These are phyloP conservation scores for Globisporangium parvum DNA, from an alignment of 352 stramenopile species.

Conservation along the genomic window DNA sequence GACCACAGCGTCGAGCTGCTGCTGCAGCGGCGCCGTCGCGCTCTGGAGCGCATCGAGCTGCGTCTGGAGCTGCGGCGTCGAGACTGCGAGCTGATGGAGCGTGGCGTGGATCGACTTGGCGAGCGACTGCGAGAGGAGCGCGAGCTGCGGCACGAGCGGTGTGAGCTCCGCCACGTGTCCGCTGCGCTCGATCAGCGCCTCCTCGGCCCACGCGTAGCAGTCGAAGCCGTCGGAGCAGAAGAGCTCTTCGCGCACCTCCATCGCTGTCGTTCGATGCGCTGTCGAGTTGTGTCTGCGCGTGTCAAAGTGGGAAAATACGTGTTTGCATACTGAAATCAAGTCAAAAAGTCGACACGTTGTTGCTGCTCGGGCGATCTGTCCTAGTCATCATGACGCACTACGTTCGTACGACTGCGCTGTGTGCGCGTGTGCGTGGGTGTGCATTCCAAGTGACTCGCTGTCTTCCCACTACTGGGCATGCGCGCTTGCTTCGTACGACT, in stretches of 20 bases:
- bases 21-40: constrained; percentile 29
- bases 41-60: constrained; percentile 45
- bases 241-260: constrained; percentile 35
- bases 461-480: too few species aligned
- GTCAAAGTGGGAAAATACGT: too few species aligned
- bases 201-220: constrained; percentile 66
- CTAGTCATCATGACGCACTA: too few species aligned
- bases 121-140: constrained; percentile 56
- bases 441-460: neutral
- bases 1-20: constrained; percentile 37
- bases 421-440: neutral
- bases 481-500: neutral
- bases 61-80: constrained; percentile 41
- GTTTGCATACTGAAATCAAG: too few species aligned
- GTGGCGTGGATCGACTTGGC: constrained; percentile 45
- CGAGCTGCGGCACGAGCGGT: constrained; percentile 47
- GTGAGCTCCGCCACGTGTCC: constrained; percentile 25
- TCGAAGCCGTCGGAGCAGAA: constrained; percentile 51
- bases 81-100: constrained; percentile 53
- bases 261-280: neutral
- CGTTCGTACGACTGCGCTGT: too few species aligned
- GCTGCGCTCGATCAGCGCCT: constrained; percentile 35
- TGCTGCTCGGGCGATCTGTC: too few species aligned
- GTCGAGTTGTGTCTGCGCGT: too few species aligned
- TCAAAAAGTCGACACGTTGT: too few species aligned